Evolutionary conservation across 2,329 filamentous ascomycete species (phyloP), one percentile per base, ranked within the genome.

Genomic region (Phialophora tarda): DNA sequence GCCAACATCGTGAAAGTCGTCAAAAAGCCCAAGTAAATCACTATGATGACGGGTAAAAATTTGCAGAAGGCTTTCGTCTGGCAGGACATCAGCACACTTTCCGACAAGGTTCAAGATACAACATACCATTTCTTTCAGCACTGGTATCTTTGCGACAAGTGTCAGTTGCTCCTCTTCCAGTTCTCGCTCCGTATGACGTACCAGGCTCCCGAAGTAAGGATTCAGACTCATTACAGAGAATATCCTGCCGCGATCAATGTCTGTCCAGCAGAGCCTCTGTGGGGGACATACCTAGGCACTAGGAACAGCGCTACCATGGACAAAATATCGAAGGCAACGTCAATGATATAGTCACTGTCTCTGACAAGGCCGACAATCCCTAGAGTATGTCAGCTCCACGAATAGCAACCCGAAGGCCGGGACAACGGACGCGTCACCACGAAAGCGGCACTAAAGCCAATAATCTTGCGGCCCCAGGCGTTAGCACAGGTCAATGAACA

Each of bases 261-360:
- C 53, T 53, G 44, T 55, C 64, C 48, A 47, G 41, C 34, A 30
- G 50, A 24, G 34, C 57, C 30, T 38, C 64, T 50, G 54, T 59
- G 34, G 59, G 28, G 14, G 50, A 59, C 76, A 71, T 73, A 83
- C 81, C 87, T 83, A 50, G 93, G 93, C 23, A 97, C 90, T 78
- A 97, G 89, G 76, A 97, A 94, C 10, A 97, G 83, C 0, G 92
- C 93, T 77, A 97, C 92, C 14, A 97, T 82, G 0, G 92, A 90
- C 24, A 97, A 82, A n/a, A 97, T 89, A 74, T 97, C 92, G 76
- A 97, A 97, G 0, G 92, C 89, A 2, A 89, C 83, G 67, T 95
- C 90, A 55, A 90, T 90, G n/a, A 92, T 85, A 17, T 82, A 78
- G 10, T 81, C 77, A 69, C 89, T 86, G 24, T 85, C 77, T 60